Evolutionary conservation across 257 asterid genomes (phyloP), one percentile per base, ranked within the genome.

Genomic region (Nicotiana attenuata): DNA sequence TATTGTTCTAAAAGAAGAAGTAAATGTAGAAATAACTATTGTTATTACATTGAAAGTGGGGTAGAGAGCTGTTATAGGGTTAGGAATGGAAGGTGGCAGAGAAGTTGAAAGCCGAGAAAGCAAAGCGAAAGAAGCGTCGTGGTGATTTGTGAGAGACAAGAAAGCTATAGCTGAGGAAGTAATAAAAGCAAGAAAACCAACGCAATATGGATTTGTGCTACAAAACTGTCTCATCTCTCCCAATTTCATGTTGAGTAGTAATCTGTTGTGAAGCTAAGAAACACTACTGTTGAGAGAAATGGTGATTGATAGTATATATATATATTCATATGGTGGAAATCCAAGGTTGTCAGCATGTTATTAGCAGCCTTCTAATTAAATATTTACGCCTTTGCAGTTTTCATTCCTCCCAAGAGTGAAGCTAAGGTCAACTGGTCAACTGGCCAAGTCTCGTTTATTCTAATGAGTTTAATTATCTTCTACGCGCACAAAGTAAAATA

Each of bases 1-100:
- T 0, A 26, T 3, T 15, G 5, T 20, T 1, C 6, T 41, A 78
- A 28, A 20, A 7, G 24, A 65, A 5, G 7, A 61, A 24, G 1
- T 35, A 20, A 5, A 33, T 45, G 59, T 13, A 28, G 15, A 3
- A 35, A 77, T 17, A n/a, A 47, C 35, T 15, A 65, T 16, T 13
- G 9, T 6, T 2, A 14, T 82, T 88, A 92, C 97, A 63, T 61
- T 79, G 90, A 90, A 92, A 19, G 84, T 87, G 8, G 95, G 97
- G 84, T 92, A 92, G 7, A 92, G 14, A 47, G 89, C 84, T 38
- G 59, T 75, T 64, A 60, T 82, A 3, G 86, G 86, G 68, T 88
- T 79, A 17, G 29, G 2, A 20, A 24, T 28, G 79, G 61, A 14
- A 84, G 80, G 76, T 19, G 82, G 66, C 75, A 24, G 77, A 0